Evolutionary conservation across 495 filamentous ascomycete genomes (phyloP).

Genomic region (Xylaria sp.): DNA sequence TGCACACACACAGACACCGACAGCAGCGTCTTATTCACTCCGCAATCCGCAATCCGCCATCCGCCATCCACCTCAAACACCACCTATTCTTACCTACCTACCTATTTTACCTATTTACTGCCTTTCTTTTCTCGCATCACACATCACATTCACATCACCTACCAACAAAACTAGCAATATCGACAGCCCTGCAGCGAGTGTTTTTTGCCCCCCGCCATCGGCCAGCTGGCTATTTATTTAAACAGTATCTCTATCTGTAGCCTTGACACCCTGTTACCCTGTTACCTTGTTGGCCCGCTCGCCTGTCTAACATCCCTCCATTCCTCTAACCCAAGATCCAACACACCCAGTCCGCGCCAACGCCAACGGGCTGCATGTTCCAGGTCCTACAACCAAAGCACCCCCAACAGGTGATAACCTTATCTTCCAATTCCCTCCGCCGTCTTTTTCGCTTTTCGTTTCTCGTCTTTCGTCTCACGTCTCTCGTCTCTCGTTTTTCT

Average conservation of each 20-base stretch:
- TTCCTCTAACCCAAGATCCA: conserved; percentile 15
- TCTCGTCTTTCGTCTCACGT: neutral
- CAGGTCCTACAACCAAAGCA: conserved; percentile 9
- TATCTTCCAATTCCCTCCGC: conserved; percentile 1
- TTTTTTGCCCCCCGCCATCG: neutral
- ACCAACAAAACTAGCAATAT: neutral
- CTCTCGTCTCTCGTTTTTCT: neutral
- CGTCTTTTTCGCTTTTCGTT: too few relatives aligned
- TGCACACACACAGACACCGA: conserved; percentile 1
- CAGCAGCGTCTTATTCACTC: conserved; percentile 13
- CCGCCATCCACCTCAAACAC: conserved; percentile 11
- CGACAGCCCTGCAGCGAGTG: neutral
- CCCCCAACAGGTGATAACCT: conserved; percentile 17
- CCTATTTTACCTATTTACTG: neutral
- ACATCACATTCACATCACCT: too few relatives aligned
- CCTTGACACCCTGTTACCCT: conserved; percentile 12
- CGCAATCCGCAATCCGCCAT: neutral
- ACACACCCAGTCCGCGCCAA: conserved; percentile 11
- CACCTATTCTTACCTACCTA: too few relatives aligned
- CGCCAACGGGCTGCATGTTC: conserved; percentile 15
- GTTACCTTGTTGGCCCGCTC: neutral
- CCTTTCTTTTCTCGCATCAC: neutral
- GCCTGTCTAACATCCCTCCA: conserved; percentile 9
- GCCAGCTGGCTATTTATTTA: neutral
- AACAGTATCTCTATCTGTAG: conserved; percentile 1